A percentile compares a stretch with the other conserved stretches of the same genome.
Evolutionary conservation across 2,329 filamentous ascomycete genomes (phyloP).

Genomic region (Fusarium subtropicale): DNA sequence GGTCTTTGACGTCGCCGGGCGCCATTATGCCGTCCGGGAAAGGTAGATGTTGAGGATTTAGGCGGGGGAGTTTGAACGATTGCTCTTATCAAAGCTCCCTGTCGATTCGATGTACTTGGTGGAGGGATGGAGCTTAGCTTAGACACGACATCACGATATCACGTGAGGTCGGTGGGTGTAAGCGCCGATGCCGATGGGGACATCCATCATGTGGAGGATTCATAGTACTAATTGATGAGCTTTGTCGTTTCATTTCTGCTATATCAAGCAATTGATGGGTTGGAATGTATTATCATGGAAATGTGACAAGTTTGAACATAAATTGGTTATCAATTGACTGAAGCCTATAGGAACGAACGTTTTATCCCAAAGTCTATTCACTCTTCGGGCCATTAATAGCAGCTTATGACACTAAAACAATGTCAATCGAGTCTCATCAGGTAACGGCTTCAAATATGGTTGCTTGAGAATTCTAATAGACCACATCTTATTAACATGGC

Average conservation of each 20-base stretch:
- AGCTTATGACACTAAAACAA: not conserved
- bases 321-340: not conserved
- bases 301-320: fast-evolving
- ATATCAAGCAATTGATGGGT: not conserved
- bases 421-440: not conserved
- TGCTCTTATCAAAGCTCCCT: slow-evolving; percentile 30
- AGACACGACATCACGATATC: slow-evolving; percentile 48
- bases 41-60: slow-evolving; percentile 1
- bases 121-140: slow-evolving; percentile 32
- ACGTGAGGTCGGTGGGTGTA: slow-evolving; percentile 39
- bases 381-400: not conserved
- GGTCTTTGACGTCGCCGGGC: slow-evolving; percentile 37
- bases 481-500: too few species aligned
- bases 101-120: slow-evolving; percentile 11
- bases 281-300: not conserved
- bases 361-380: not conserved
- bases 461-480: not conserved
- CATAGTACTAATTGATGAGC: not conserved
- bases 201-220: not conserved
- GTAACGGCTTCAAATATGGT: not conserved
- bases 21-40: slow-evolving; percentile 38
- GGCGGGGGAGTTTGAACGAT: slow-evolving; percentile 21
- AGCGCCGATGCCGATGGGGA: slow-evolving; percentile 37
- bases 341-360: not conserved
- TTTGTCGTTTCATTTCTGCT: not conserved